A percentile compares a stretch with the other conserved stretches of the same genome.
Conservation (phyloP, 1,284 basidiomycete genomes). For the Sporisorium scitamineum region DNA sequence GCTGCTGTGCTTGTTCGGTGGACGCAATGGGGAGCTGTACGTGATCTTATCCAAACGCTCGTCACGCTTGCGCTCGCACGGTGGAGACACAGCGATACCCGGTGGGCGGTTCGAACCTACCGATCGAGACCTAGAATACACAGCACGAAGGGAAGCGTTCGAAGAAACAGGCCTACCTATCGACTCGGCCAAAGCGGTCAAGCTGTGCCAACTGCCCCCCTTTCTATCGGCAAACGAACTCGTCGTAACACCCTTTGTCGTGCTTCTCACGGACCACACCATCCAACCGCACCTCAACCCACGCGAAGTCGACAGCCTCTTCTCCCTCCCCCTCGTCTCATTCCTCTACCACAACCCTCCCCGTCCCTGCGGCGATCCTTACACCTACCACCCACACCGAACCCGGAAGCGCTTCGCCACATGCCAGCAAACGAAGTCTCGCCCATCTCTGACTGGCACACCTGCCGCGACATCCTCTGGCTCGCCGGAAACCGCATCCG, state of each 20-base stretch:
- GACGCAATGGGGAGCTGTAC: conserved; percentile 60
- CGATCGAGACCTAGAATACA: conserved; percentile 59
- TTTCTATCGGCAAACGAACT: conserved; percentile 67
- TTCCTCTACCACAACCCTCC: conserved; percentile 61
- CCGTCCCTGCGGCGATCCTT: conserved; percentile 28
- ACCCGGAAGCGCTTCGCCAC: conserved; percentile 35
- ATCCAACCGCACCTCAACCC: conserved; percentile 58
- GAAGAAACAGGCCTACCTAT: conserved; percentile 67
- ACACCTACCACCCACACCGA: conserved; percentile 29
- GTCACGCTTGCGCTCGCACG: conserved; percentile 51
- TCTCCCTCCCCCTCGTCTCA: conserved; percentile 59
- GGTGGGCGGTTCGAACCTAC: conserved; percentile 63
- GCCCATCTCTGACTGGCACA: conserved; percentile 65
- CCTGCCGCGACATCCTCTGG: conserved; percentile 62
- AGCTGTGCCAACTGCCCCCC: conserved; percentile 59
- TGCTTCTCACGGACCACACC: conserved; percentile 52
- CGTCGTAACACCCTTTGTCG: conserved; percentile 64
- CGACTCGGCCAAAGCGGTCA: conserved; percentile 41
- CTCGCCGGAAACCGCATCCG: conserved; percentile 48
- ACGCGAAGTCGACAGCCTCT: conserved; percentile 56
- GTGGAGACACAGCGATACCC: conserved; percentile 66
- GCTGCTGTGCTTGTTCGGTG: conserved; percentile 57
- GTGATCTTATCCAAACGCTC: conserved; percentile 62
- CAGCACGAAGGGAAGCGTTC: conserved; percentile 60
- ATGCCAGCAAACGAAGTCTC: conserved; percentile 54